phyloP scores from a whole-genome alignment of 2,329 filamentous ascomycete genomes.

The Ilyonectria destructans region DNA sequence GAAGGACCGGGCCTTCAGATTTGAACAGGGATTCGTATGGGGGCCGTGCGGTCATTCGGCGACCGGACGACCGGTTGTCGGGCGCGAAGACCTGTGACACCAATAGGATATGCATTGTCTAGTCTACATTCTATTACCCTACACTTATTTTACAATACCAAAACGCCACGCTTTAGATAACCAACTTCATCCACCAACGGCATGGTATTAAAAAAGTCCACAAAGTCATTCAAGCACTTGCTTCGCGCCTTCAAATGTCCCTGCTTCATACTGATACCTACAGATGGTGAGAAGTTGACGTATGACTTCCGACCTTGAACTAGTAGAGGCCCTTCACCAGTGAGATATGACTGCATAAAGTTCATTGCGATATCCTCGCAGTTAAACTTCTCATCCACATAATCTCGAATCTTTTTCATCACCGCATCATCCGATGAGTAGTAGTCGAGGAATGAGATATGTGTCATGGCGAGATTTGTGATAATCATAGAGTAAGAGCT shows the following conservation, averaged over 20 bases:
- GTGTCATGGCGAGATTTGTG: constrained; percentile 56
- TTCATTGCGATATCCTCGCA: constrained; percentile 60
- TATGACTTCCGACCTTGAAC: constrained; percentile 49
- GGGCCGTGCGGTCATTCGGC: too few species aligned
- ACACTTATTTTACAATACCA: constrained; percentile 35
- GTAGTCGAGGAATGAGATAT: constrained; percentile 56
- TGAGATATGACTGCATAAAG: constrained; percentile 52
- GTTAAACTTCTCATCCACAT: constrained; percentile 56
- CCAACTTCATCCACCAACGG: constrained; percentile 50
- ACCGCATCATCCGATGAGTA: constrained; percentile 52
- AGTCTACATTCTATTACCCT: too few species aligned
- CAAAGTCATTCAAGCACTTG: constrained; percentile 53
- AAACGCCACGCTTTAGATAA: constrained; percentile 47
- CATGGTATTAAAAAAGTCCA: constrained; percentile 50
- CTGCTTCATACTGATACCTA: constrained; percentile 50
- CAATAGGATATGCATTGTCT: too few species aligned
- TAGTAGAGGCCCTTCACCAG: constrained; percentile 51
- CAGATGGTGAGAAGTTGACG: constrained; percentile 46
- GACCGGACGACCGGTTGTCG: too few species aligned
- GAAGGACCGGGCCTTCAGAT: too few species aligned
- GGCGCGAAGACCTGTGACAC: too few species aligned
- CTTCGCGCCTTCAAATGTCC: constrained; percentile 50
- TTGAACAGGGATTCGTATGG: too few species aligned
- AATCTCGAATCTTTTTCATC: constrained; percentile 50
- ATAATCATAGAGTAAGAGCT: constrained; percentile 55